phyloP scores from a whole-genome alignment of 2,329 filamentous ascomycete species.

The Beauveria bassiana region DNA sequence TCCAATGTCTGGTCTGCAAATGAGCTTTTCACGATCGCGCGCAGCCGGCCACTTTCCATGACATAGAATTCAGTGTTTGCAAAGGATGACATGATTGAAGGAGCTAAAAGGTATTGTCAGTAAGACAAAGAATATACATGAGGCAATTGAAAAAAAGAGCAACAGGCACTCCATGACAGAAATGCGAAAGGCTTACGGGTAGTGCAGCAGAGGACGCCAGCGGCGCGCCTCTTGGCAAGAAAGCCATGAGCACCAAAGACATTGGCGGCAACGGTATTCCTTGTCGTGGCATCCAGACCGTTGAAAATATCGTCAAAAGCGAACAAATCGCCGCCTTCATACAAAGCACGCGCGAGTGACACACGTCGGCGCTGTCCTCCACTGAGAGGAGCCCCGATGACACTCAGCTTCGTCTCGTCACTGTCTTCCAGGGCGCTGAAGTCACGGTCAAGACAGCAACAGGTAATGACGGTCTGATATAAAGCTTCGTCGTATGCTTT shows the following conservation, averaged over 20 bases:
- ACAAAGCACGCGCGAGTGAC: background rate
- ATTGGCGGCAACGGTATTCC: background rate
- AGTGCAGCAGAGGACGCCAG: background rate
- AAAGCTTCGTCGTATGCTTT: background rate
- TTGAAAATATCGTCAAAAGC: background rate
- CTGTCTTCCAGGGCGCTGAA: background rate
- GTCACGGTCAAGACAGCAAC: background rate
- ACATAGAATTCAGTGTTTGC: background rate
- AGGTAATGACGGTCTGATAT: background rate
- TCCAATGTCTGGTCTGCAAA: background rate
- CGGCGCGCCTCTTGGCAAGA: background rate
- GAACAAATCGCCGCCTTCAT: background rate
- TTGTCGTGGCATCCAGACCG: background rate
- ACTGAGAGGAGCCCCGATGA: background rate
- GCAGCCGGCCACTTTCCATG: background rate
- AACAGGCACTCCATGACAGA: background rate
- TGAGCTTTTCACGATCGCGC: background rate
- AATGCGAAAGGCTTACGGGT: background rate
- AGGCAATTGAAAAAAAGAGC: background rate
- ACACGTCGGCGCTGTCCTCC: slow-evolving; percentile 4
- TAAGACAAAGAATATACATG: background rate
- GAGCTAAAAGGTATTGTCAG: background rate
- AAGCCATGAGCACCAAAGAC: background rate
- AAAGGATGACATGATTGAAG: background rate
- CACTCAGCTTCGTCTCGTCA: background rate